Evolutionary conservation across 257 asterid genomes (phyloP), one percentile per base, ranked within the genome.

Genomic region (Haberlea rhodopensis): DNA sequence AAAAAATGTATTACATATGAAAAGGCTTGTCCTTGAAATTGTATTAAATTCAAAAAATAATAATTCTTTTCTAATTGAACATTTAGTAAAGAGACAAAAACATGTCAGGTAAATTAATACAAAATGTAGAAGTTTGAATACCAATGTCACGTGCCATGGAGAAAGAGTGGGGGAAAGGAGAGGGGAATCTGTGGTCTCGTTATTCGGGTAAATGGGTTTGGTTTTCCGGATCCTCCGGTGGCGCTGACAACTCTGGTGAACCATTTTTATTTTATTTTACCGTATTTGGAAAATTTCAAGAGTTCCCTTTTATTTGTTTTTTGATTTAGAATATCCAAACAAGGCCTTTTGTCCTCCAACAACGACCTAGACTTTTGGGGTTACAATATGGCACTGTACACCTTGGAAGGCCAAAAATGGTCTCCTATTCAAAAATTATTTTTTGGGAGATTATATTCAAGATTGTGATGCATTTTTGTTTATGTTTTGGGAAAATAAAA

Each of bases 171-270:
- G n/a, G 34, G 11, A n/a, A n/a, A n/a, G n/a, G n/a, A n/a, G n/a
- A 16, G 6, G 67, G 34, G 10, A 21, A 26, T 59, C 60, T 6
- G 25, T 25, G 60, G 62, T 67, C 45, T 63, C 62, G 70, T 69
- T 75, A 27, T 52, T 75, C 73, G 76, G 80, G 65, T 70, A 48
- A 70, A 64, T 72, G 76, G 82, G 67, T 75, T 78, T 74, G 69
- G 74, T 63, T 57, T 68, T 76, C 87, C 85, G 80, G 78, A 40
- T 73, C 87, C 84, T 60, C 76, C 87, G 84, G 68, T 77, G 69
- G 68, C 81, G 90, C 90, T 79, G 85, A 84, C 87, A 84, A 51
- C 48, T 60, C 60, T 69, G 68, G 51, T 34, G 61, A 53, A 49
- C 63, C 63, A 53, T 43, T 22, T 69, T 3, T 26, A n/a, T 37